A percentile compares a stretch with the other conserved stretches of the same genome.
Evolutionary conservation across 768 basidiomycete species (phyloP).

Genomic region (Boletus huronensis): DNA sequence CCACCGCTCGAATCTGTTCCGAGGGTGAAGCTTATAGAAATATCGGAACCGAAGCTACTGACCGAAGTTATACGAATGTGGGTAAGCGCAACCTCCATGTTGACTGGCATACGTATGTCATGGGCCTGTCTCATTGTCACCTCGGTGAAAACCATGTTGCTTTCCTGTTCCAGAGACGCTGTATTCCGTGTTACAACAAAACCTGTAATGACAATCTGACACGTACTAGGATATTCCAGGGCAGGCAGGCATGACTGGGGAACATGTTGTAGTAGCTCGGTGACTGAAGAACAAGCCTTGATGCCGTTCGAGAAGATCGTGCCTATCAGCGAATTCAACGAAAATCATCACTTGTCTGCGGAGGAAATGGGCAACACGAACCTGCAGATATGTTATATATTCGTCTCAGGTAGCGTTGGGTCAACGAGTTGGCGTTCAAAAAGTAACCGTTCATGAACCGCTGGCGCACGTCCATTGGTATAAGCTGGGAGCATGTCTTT

Average conservation of each 20-base stretch:
- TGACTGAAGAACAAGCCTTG: slow-evolving; percentile 59
- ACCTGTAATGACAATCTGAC: background rate
- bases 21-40: slow-evolving; percentile 4
- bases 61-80: slow-evolving; percentile 79
- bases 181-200: slow-evolving; percentile 11
- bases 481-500: slow-evolving; percentile 71
- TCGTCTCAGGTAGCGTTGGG: slow-evolving; percentile 71
- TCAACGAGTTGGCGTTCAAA: slow-evolving; percentile 68
- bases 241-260: slow-evolving; percentile 44
- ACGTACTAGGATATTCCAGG: slow-evolving; percentile 56
- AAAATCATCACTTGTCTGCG: background rate
- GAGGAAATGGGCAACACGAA: slow-evolving; percentile 20
- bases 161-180: slow-evolving; percentile 66
- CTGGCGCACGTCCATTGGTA: slow-evolving; percentile 63
- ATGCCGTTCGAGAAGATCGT: slow-evolving; percentile 49
- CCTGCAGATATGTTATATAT: slow-evolving; percentile 67
- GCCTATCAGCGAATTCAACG: slow-evolving; percentile 34
- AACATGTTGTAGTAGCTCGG: slow-evolving; percentile 56
- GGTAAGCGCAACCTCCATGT: slow-evolving; percentile 59
- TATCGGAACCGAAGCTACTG: slow-evolving; percentile 22
- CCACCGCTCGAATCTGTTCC: slow-evolving; percentile 61
- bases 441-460: slow-evolving; percentile 64
- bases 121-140: slow-evolving; percentile 65
- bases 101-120: slow-evolving; percentile 69
- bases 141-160: slow-evolving; percentile 48